A percentile compares a stretch with the other conserved stretches of the same genome.
Evolutionary conservation across 129 eudicot species (phyloP).

Genomic region (Flaveria linearis): DNA sequence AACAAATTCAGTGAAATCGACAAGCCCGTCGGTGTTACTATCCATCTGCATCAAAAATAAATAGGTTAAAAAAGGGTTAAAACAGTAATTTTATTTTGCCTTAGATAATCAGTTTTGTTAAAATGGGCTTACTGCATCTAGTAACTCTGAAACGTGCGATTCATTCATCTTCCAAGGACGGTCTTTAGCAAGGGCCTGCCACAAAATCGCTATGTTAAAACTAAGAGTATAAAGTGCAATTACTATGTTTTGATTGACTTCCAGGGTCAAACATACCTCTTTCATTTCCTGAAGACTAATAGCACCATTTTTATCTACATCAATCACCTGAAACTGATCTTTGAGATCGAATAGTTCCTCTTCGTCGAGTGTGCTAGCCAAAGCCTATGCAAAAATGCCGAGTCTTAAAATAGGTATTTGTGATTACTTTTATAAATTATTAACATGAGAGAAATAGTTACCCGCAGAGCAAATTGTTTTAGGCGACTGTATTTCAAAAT

Average conservation of each 20-base stretch:
- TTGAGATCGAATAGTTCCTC: constrained; percentile 72
- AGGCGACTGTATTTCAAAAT: constrained; percentile 87
- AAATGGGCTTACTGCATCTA: constrained; percentile 70
- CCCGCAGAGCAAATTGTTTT: constrained; percentile 85
- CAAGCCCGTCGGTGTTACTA: constrained; percentile 86
- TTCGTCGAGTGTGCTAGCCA: constrained; percentile 86
- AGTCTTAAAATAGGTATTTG: constrained; percentile 9
- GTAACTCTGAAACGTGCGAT: constrained; percentile 71
- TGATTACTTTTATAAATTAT: neutral
- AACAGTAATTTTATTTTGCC: neutral
- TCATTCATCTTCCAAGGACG: constrained; percentile 98
- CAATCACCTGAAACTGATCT: constrained; percentile 97
- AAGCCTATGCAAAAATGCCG: constrained; percentile 51
- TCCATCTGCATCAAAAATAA: constrained; percentile 67
- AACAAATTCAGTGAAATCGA: constrained; percentile 89
- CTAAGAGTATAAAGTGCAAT: neutral
- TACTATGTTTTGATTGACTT: constrained; percentile 1
- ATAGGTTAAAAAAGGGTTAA: neutral
- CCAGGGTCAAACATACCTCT: constrained; percentile 52
- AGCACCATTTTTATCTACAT: constrained; percentile 85
- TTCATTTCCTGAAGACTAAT: constrained; percentile 98
- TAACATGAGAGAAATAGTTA: constrained; percentile 30
- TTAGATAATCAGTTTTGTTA: constrained; percentile 2
- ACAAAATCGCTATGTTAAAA: constrained; percentile 13
- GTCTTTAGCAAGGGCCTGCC: constrained; percentile 93